Evolutionary conservation across 176 grass and related monocot species (phyloP), one percentile per base, ranked within the genome.

Genomic region (Chloris gayana): DNA sequence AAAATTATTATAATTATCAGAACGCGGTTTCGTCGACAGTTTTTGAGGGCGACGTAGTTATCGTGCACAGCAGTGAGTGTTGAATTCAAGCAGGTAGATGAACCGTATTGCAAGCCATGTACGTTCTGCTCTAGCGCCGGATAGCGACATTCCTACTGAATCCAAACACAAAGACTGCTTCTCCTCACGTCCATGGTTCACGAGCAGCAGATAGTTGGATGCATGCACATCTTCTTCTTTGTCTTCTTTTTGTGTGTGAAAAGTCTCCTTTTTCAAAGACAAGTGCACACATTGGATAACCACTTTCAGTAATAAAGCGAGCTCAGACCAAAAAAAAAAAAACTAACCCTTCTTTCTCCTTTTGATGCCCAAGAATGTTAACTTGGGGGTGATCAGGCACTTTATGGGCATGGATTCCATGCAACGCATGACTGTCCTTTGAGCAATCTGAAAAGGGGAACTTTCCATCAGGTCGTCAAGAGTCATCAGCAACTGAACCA

Each of bases 31-130:
- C 22, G 39, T 70, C 29, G 13, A 64, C 29, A 34, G 6, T 9
- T 34, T 65, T 65, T 65, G 6, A 21, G 27, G 15, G 13, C 45
- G 41, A 70, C 25, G 67, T 69, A 46, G 9, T 8, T 31, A 37
- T 64, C 74, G 74, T 64, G 26, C 75, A 51, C 30, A 67, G 42
- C 76, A 65, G 67, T 44, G 49, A 59, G 26, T 19, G 5, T 5
- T 2, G 35, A 37, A 37, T 3, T 37, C 35, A 37, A 6, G 4
- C 35, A 37, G 38, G 37, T 42, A 42, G 41, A 42, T 42, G 41
- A 42, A 10, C 6, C 41, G 9, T 42, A 32, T 26, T 46, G 50
- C 22, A 76, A 42, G 27, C 27, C 12, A 39, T 39, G 80, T 3
- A 5, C 62, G 8, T 64, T 76, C 10, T 70, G 8, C 47, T 76